phyloP scores from a whole-genome alignment of 2,329 filamentous ascomycete species.

The Lasiodiplodia sp. region DNA sequence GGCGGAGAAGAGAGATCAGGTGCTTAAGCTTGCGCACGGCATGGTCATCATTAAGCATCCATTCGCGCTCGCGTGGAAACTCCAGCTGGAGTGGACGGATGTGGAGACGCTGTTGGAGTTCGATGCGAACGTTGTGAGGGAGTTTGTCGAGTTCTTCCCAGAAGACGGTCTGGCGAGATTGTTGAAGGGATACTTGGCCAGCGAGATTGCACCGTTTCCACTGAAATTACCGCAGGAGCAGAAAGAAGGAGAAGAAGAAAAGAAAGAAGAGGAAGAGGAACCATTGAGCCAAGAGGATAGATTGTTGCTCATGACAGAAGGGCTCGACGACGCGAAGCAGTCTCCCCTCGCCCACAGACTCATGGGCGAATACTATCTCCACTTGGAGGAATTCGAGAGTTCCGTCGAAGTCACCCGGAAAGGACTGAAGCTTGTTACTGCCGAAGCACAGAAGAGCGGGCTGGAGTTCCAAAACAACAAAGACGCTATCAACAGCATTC shows the following conservation, averaged over 20 bases:
- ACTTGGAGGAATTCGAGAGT: constrained; percentile 83
- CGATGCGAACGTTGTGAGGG: constrained; percentile 77
- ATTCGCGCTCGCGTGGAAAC: constrained; percentile 88
- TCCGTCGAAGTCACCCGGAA: constrained; percentile 81
- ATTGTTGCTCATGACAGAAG: constrained; percentile 76
- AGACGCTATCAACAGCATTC: constrained; percentile 78
- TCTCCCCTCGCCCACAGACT: constrained; percentile 86
- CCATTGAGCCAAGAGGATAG: constrained; percentile 78
- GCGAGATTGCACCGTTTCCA: constrained; percentile 83
- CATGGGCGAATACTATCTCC: constrained; percentile 81
- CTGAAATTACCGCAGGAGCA: constrained; percentile 35
- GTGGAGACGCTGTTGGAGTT: constrained; percentile 66
- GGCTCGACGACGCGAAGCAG: constrained; percentile 57
- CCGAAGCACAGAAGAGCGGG: constrained; percentile 71
- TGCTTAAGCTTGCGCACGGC: constrained; percentile 79
- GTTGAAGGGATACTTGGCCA: constrained; percentile 81
- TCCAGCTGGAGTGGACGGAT: constrained; percentile 89
- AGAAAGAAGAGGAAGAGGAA: constrained; percentile 55
- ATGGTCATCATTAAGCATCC: constrained; percentile 98
- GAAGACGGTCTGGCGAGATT: constrained; percentile 83
- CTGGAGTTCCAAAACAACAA: constrained; percentile 62
- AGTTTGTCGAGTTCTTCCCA: constrained; percentile 85
- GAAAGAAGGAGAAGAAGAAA: constrained; percentile 40
- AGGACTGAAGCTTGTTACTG: constrained; percentile 67
- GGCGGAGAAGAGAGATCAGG: constrained; percentile 71